Evolutionary conservation across 768 basidiomycete species (phyloP).

Genomic region (Lactarius deliciosus): DNA sequence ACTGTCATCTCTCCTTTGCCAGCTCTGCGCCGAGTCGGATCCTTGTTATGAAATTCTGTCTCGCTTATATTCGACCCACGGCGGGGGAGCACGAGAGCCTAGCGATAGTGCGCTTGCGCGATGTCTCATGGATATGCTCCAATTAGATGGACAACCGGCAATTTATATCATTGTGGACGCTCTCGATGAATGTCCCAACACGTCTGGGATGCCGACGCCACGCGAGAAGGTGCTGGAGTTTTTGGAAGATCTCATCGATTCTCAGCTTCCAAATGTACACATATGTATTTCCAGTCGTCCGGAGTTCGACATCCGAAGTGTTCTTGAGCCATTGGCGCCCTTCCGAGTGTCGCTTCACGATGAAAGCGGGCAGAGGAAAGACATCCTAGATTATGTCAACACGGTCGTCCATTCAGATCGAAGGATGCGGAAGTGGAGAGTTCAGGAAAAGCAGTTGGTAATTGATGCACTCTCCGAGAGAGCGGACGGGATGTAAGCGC

Average conservation of each 20-base stretch:
- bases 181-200: slow-evolving; percentile 2
- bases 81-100: background rate
- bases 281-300: background rate
- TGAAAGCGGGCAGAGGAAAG: background rate
- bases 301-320: background rate
- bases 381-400: background rate
- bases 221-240: background rate
- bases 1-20: background rate
- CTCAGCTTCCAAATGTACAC: background rate
- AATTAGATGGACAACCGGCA: background rate
- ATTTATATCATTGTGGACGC: background rate
- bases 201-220: background rate
- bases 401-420: background rate
- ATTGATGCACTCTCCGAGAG: background rate
- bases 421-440: background rate
- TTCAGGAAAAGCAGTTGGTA: background rate
- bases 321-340: background rate
- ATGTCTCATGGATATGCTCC: background rate
- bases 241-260: background rate
- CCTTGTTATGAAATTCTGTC: background rate
- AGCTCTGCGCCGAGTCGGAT: background rate
- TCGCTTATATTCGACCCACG: background rate
- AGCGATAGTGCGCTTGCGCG: background rate
- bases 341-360: background rate
- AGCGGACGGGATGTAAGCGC: background rate